Percentiles rank a stretch among this genome's conserved stretches.
Conservation (phyloP, 305 asterid genomes). For the Fraxinus paxiana region DNA sequence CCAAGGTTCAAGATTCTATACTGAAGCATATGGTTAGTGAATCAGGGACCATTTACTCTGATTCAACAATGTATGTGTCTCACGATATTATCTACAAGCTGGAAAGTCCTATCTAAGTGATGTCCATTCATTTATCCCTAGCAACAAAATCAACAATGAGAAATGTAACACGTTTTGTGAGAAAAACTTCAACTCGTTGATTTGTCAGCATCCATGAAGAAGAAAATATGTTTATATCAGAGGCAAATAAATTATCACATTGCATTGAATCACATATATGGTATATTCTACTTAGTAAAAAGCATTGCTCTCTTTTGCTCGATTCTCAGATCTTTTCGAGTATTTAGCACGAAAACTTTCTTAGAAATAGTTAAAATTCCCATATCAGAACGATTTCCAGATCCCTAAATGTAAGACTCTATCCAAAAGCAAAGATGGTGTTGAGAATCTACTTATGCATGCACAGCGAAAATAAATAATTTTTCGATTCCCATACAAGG, state of each 20-base stretch:
- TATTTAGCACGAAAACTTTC: neutral
- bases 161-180: neutral
- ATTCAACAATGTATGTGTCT: neutral
- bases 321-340: neutral
- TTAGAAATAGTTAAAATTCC: neutral
- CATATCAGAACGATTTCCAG: neutral
- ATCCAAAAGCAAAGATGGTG: slow-evolving; percentile 1
- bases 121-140: neutral
- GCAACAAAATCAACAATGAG: neutral
- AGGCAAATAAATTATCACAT: neutral
- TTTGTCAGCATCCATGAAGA: neutral
- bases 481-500: too few species aligned
- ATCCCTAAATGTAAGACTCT: neutral
- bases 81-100: neutral
- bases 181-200: neutral
- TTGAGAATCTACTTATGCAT: too few species aligned
- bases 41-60: neutral
- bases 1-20: neutral
- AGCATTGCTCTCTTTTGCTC: neutral
- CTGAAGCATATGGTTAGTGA: neutral
- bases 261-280: neutral
- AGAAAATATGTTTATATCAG: neutral
- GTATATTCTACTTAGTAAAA: neutral
- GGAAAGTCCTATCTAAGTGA: neutral
- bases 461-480: too few species aligned